Evolutionary conservation across 2,329 filamentous ascomycete genomes (phyloP).

Genomic region (Talaromyces piceae): DNA sequence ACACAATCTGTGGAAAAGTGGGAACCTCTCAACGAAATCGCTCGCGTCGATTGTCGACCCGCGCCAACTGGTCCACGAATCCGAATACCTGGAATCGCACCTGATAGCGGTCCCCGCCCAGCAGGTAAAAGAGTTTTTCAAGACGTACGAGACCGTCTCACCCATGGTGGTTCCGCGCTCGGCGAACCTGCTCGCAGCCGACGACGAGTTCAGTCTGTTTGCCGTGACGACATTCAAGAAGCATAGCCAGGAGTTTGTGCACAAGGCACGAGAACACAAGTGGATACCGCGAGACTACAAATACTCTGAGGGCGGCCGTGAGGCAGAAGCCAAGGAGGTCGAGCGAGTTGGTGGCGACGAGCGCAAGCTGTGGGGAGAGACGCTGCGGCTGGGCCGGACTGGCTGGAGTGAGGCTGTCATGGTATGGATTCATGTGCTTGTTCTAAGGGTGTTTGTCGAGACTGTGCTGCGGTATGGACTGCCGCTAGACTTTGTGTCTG

Average conservation of each 20-base stretch:
- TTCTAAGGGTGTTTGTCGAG: slow-evolving; percentile 91
- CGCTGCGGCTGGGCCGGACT: slow-evolving; percentile 76
- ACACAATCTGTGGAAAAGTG: too few species aligned
- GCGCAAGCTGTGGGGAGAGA: slow-evolving; percentile 87
- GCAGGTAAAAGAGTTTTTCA: slow-evolving; percentile 78
- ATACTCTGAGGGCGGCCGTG: slow-evolving; percentile 79
- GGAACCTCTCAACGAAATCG: slow-evolving; percentile 90
- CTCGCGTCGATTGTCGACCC: slow-evolving; percentile 84
- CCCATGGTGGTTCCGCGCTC: slow-evolving; percentile 94
- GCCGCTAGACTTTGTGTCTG: slow-evolving; percentile 81
- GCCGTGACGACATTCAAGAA: slow-evolving; percentile 93
- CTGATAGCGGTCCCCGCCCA: slow-evolving; percentile 79
- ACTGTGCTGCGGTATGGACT: slow-evolving; percentile 94
- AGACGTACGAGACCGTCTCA: slow-evolving; percentile 77
- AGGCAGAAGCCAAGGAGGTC: slow-evolving; percentile 82
- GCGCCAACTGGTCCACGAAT: slow-evolving; percentile 71
- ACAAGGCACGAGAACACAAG: slow-evolving; percentile 85
- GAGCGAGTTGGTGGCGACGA: slow-evolving; percentile 77
- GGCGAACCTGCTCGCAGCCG: slow-evolving; percentile 67
- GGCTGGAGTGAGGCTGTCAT: slow-evolving; percentile 94
- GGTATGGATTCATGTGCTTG: slow-evolving; percentile 90
- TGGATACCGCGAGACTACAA: slow-evolving; percentile 95
- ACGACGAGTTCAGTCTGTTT: slow-evolving; percentile 84
- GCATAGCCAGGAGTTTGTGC: slow-evolving; percentile 74
- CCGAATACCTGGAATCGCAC: slow-evolving; percentile 94